Base-by-base conservation (phyloP, 805 yeast genomes). In the Aciculoconidium aculeatum region DNA sequence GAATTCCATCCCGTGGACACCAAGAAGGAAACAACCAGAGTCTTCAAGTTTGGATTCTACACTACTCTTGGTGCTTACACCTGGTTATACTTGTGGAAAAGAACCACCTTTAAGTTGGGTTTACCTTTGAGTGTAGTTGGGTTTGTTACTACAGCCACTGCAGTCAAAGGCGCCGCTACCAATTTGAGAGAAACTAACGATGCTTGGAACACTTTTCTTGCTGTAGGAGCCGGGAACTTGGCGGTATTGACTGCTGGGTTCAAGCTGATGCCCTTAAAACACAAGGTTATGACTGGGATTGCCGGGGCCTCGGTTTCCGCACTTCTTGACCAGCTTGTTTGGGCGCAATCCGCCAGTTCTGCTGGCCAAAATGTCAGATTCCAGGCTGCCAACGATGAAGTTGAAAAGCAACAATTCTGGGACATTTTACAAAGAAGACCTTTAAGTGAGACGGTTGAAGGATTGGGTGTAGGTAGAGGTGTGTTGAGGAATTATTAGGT, bases 391-490 rank as follows among this genome's bases (percentile, higher is more conserved):
- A 67, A 55, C 57, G 56, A 59, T 39, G 57, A 57, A 12, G 43
- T 61, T 28, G 64, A 52, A 28, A 51, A 49, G 39, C 55, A 49
- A 42, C 77, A 77, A 21, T 81, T 82, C 60, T 85, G 87, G 87
- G 90, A 83, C 40, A 77, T 78, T 20, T 74, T 76, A 51, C 73
- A 77, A 62, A 78, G 95, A 66, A 73, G 83, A 48, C 94, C 94
- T 11, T 60, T 84, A 41, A 75, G 86, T 12, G 87, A 82, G 58
- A 82, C 94, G 7, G 72, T 80, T 15, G 80, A 74, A 37, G 78
- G 77, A 47, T 65, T 84, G 42, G 95, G 95, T 40, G 75, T 60
- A 41, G 79, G 79, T 31, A 63, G 79, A 51, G 78, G 79, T 42
- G 67, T 72, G 36, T 65, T 68, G 42, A 61, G 61, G 47, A n/a